phyloP scores from a whole-genome alignment of 1,284 basidiomycete species.

The Afroboletus lepidellus region DNA sequence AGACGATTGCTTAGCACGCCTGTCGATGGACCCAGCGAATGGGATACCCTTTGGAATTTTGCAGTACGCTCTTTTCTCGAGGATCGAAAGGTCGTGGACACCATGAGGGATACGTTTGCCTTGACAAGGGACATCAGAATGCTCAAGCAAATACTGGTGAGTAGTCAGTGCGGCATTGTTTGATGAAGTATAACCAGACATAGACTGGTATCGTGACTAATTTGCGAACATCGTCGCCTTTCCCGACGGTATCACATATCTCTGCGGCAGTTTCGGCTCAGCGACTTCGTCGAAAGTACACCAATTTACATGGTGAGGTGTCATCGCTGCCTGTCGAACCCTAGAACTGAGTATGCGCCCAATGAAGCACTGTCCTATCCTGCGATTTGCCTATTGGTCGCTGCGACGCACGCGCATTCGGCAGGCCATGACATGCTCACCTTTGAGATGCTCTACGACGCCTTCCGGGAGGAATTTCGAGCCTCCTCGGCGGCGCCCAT shows the following conservation, averaged over 20 bases:
- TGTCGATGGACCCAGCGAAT: slow-evolving; percentile 39
- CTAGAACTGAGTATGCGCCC: slow-evolving; percentile 5
- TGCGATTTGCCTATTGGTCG: slow-evolving; percentile 70
- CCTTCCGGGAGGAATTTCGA: slow-evolving; percentile 65
- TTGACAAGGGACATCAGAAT: slow-evolving; percentile 68
- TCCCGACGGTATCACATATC: slow-evolving; percentile 45
- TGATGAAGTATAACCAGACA: slow-evolving; percentile 26
- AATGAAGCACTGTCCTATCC: slow-evolving; percentile 65
- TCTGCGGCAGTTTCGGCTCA: slow-evolving; percentile 46
- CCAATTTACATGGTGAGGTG: slow-evolving; percentile 51
- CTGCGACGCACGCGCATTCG: slow-evolving; percentile 60
- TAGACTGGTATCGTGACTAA: slow-evolving; percentile 52
- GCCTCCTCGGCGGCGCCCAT: slow-evolving; percentile 69
- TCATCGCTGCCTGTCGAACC: neutral
- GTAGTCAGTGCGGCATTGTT: slow-evolving; percentile 26
- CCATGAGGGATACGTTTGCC: slow-evolving; percentile 59
- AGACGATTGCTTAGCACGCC: slow-evolving; percentile 43
- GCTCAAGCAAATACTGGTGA: slow-evolving; percentile 66
- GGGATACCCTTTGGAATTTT: slow-evolving; percentile 56
- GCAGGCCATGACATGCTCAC: slow-evolving; percentile 69
- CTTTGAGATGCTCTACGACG: slow-evolving; percentile 76
- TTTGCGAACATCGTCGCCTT: slow-evolving; percentile 52
- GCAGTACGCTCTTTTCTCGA: slow-evolving; percentile 57
- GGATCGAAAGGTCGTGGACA: slow-evolving; percentile 44
- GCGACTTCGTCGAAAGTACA: slow-evolving; percentile 49